Base-by-base conservation (phyloP, 768 basidiomycete species). In the Boletales sp. region DNA sequence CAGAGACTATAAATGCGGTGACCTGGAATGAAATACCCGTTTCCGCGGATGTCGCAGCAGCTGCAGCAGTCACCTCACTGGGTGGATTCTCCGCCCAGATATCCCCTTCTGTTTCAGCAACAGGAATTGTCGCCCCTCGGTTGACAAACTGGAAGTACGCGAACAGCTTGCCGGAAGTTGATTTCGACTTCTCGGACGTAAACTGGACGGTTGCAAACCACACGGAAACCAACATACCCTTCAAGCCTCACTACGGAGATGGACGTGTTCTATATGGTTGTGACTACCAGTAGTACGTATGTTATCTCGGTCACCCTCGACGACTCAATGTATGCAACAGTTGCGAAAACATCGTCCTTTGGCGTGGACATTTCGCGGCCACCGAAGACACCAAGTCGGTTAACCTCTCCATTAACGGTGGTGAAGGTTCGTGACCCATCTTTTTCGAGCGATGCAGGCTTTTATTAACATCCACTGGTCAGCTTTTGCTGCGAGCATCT, bases 401-500 rank as follows among this genome's bases (percentile, higher is more conserved):
- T 25, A 87, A 87, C 53, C 69, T 92, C 12, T 85, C 84, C 1
- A 85, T 93, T 60, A 90, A 90, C 54, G 90, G 90, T 8, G 87
- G 90, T 11, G 77, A 80, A 76, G 87, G 86, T 84, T 49, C 15
- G 66, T 53, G 34, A 31, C 9, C 14, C 15, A 41, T 12, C 44
- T 39, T 8, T 45, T 17, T 40, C 42, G 13, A 33, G n/a, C 13
- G 4, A 28, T 12, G 35, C 30, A 17, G 21, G 28, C 36, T 4
- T 30, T 44, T 10, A 47, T 32, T 11, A n/a, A 46, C 15, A 6
- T 36, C 34, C 32, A 32, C 25, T 25, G 17, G 49, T 49, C 34
- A 58, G 88, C 84, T 5, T 92, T 92, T 57, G 87, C 90, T 28
- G 87, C 87, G 3, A 87, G 85, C 45, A 82, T 91, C 13, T 91